phyloP scores from a whole-genome alignment of 768 basidiomycete species.

The Pleurotus ostreatus region DNA sequence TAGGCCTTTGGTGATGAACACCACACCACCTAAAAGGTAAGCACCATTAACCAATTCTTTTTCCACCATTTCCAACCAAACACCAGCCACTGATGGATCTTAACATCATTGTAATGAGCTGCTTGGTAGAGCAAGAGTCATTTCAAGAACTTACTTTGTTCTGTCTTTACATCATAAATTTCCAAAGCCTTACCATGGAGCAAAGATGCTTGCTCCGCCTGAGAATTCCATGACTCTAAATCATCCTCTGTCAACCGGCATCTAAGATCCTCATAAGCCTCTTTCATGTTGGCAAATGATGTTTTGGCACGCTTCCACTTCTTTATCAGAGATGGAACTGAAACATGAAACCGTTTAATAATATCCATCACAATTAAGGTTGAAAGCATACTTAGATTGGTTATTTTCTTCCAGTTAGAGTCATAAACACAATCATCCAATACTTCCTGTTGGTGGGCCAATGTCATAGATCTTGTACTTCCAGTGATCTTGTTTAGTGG shows the following conservation, averaged over 20 bases:
- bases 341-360: background rate
- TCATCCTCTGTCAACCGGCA: background rate
- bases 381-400: constrained; percentile 16
- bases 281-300: background rate
- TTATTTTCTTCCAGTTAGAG: constrained; percentile 30
- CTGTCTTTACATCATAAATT: background rate
- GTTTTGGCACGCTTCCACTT: constrained; percentile 8
- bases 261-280: constrained; percentile 3
- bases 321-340: constrained; percentile 11
- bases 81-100: background rate
- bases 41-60: background rate
- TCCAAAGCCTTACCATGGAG: background rate
- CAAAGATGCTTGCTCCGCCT: background rate
- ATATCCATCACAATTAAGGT: background rate
- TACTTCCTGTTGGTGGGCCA: constrained; percentile 21
- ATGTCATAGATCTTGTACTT: constrained; percentile 27
- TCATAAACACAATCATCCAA: constrained; percentile 33
- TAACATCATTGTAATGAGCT: background rate
- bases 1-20: background rate
- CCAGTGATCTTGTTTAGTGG: constrained; percentile 18
- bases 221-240: background rate
- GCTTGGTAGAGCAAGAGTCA: background rate
- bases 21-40: background rate
- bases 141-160: background rate
- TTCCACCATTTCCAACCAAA: background rate